phyloP scores from a whole-genome alignment of 352 stramenopile species.

The Phytopythium boreale region DNA sequence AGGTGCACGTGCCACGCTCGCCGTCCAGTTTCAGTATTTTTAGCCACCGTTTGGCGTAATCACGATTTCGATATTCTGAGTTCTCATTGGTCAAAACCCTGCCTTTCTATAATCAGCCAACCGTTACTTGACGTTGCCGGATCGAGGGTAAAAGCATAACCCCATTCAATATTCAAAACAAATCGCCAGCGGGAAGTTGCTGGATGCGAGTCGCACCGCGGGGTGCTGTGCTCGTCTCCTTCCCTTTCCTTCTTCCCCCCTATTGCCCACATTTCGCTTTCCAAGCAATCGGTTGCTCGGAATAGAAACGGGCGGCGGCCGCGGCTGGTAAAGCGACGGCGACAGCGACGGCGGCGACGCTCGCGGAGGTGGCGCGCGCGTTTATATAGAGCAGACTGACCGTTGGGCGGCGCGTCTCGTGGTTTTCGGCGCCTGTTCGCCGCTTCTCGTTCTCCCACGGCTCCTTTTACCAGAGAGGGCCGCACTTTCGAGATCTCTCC shows the following conservation, averaged over 20 bases:
- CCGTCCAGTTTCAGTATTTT: not conserved
- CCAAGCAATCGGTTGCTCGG: not conserved
- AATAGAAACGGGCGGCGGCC: not conserved
- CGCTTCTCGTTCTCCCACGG: not conserved
- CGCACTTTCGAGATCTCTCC: slow-evolving; percentile 4
- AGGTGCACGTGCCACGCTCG: not conserved
- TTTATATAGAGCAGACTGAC: not conserved
- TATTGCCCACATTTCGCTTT: not conserved
- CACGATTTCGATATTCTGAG: not conserved
- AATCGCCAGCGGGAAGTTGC: not conserved
- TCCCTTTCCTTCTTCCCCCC: not conserved
- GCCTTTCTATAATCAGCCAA: not conserved
- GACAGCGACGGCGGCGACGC: not conserved
- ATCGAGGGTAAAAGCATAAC: not conserved
- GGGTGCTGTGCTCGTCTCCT: no score
- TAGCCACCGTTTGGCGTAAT: not conserved
- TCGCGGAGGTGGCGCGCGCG: not conserved
- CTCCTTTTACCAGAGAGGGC: no score
- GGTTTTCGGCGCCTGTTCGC: not conserved
- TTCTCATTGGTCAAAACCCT: slow-evolving; percentile 1
- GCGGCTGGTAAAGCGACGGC: not conserved
- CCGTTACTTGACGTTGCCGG: not conserved
- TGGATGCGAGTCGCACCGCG: not conserved
- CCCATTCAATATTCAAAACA: no score
- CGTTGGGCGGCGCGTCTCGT: not conserved